Evolutionary conservation across 306 rosid species (phyloP), one percentile per base, ranked within the genome.

Genomic region (Adenanthera pavonina): DNA sequence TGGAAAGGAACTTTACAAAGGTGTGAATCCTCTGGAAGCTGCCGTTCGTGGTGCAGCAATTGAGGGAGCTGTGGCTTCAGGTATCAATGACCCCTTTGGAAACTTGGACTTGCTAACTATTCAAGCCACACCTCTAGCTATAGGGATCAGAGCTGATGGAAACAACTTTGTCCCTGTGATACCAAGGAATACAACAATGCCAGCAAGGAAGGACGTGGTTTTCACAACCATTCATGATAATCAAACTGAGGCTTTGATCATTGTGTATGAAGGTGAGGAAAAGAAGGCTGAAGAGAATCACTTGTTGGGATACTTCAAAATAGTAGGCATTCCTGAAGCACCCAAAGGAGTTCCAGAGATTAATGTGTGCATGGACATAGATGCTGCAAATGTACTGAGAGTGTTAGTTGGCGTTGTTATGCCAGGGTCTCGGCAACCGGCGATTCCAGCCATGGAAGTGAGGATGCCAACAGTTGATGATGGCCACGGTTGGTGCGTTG

Each of bases 401-500:
- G 97, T 91, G 74, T 86, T 90, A 69, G 89, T 89, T 7, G 89
- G 93, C 33, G 92, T 91, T 10, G 76, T 80, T 41, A 85, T 90
- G 87, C 91, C 92, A 3, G 95, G 97, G 36, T 72, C 90, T 47
- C 86, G 84, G 56, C 78, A 79, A 33, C 82, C 92, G 25, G 85
- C 71, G 2, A 73, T 71, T 73, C 97, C 98, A 46, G 88, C 86
- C 72, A 84, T 95, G 94, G 96, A 93, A 76, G 97, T 93, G 38
- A 92, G 92, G 84, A 93, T 93, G 97, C 98, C 97, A 5, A 90
- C 90, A 0, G 90, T 95, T 6, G 97, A 92, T 53, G 93, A 95
- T 40, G 98, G 97, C 8, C 96, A 93, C 35, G 94, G 97, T 77
- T 92, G 97, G 99, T 90, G 97, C 15, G 96, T 91, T 8, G 91